Evolutionary conservation across 345 rosid genomes (phyloP).

Genomic region (Geranium brycei): DNA sequence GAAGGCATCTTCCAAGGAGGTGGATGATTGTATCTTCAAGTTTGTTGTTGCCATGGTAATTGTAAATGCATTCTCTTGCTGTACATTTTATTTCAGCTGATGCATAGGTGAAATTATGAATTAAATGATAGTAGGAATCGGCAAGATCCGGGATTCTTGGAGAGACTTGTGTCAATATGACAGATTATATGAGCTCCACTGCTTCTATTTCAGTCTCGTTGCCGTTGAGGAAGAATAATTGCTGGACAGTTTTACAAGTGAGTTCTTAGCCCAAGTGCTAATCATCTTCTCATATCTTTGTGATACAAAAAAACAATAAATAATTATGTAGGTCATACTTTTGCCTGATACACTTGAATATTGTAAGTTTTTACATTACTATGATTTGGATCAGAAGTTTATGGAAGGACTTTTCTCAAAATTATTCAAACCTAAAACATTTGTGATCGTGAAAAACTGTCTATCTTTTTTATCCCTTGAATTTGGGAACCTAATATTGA

Average conservation of each 20-base stretch:
- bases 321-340: no score
- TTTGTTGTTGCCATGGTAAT: slow-evolving; percentile 35
- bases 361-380: no score
- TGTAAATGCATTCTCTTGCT: no score
- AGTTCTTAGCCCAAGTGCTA: slow-evolving; percentile 9
- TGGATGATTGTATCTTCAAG: slow-evolving; percentile 30
- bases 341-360: background rate
- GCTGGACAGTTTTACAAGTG: slow-evolving; percentile 41
- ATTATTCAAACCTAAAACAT: background rate
- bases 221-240: slow-evolving; percentile 37
- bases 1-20: slow-evolving; percentile 24
- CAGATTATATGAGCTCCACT: slow-evolving; percentile 26
- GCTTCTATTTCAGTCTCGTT: slow-evolving; percentile 28
- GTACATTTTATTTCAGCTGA: background rate
- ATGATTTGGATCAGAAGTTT: background rate
- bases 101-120: background rate
- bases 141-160: slow-evolving; percentile 48
- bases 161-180: slow-evolving; percentile 34
- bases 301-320: no score
- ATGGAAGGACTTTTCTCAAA: background rate
- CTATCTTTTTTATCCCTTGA: no score
- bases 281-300: no score
- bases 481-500: no score
- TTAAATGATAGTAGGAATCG: slow-evolving; percentile 27
- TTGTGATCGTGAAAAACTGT: no score